Evolutionary conservation across 768 basidiomycete species (phyloP), one percentile per base, ranked within the genome.

Genomic region (Calvatia gigantea): DNA sequence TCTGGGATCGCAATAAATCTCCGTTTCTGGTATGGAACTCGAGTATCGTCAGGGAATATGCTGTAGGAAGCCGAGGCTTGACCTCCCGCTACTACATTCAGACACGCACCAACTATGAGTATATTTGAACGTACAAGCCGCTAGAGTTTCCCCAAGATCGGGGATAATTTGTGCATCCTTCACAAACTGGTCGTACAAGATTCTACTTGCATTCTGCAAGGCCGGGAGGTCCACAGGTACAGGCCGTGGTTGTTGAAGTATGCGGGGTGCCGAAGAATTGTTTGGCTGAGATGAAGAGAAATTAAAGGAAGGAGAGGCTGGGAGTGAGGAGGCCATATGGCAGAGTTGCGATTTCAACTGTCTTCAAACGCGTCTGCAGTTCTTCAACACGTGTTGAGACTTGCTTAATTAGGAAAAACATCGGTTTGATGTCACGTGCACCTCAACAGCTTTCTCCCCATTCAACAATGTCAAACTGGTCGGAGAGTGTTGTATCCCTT

Each of bases 1-100:
- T 91, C 89, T 14, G 89, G 89, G 19, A 91, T 88, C n/a, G 82
- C 79, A 60, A 89, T 74, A 52, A 89, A 83, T 60, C 82, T 82
- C 64, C 84, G 75, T 67, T 90, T 91, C 70, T 90, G 89, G 65
- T 87, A 91, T 1, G 89, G 89, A 4, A 89, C 84, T 60, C 87
- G 81, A 58, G 80, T 81, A 65, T 91, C 89, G 57, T 91, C 87
- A 2, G 87, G 83, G 66, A 83, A 89, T 53, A 89, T 73, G 60
- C 81, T 90, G 67, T 92, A 91, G 7, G 83, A 80, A n/a, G 82
- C 80, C n/a, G 89, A 89, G 23, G 85, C 85, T 52, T 83, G 80
- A 43, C 75, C 78, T 49, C 83, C 81, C 35, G 85, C 86, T 88
- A 60, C 57, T 31, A 44, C 31, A 38, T 50, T 58, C 58, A 60